phyloP scores from a whole-genome alignment of 495 filamentous ascomycete genomes.

The Penicillium longicatenatum region DNA sequence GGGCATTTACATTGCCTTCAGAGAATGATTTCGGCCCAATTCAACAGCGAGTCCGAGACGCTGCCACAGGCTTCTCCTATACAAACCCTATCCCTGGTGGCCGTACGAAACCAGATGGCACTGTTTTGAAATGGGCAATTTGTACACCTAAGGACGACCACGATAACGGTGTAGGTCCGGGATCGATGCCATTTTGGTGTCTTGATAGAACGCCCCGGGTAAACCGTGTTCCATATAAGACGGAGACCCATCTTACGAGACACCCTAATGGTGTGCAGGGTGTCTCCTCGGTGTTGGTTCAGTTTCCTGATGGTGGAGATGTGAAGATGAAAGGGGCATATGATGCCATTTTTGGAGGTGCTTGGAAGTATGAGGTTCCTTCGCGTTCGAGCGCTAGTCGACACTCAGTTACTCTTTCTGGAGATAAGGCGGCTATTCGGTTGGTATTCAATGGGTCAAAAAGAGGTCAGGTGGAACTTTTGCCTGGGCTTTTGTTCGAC shows the following conservation, averaged over 20 bases:
- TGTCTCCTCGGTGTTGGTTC: conserved; percentile 15
- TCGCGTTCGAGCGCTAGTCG: conserved; percentile 8
- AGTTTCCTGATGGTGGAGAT: conserved; percentile 1
- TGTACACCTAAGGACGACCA: conserved; percentile 2
- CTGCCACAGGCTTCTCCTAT: conserved; percentile 9
- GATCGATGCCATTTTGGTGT: conserved; percentile 27
- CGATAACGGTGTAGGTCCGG: conserved; percentile 3
- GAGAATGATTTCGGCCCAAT: conserved; percentile 16
- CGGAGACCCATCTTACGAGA: conserved; percentile 12
- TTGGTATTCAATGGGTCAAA: conserved; percentile 17
- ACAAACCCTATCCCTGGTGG: conserved; percentile 15
- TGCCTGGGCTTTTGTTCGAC: conserved; percentile 18
- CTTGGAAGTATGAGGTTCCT: conserved; percentile 20
- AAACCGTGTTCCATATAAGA: conserved; percentile 22
- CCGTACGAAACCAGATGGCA: conserved; percentile 18
- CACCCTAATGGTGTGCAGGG: conserved; percentile 19
- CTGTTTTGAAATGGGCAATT: conserved; percentile 20
- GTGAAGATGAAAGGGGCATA: conserved; percentile 9
- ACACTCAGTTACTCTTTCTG: conserved; percentile 11
- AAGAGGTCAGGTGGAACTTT: conserved; percentile 12
- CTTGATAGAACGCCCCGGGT: conserved; percentile 21
- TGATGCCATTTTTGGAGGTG: conserved; percentile 10
- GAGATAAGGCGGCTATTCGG: conserved; percentile 6
- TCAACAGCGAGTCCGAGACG: conserved; percentile 7
- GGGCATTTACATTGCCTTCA: conserved; percentile 25